Conservation (phyloP, 805 yeast genomes). For the Candida chilensis region DNA sequence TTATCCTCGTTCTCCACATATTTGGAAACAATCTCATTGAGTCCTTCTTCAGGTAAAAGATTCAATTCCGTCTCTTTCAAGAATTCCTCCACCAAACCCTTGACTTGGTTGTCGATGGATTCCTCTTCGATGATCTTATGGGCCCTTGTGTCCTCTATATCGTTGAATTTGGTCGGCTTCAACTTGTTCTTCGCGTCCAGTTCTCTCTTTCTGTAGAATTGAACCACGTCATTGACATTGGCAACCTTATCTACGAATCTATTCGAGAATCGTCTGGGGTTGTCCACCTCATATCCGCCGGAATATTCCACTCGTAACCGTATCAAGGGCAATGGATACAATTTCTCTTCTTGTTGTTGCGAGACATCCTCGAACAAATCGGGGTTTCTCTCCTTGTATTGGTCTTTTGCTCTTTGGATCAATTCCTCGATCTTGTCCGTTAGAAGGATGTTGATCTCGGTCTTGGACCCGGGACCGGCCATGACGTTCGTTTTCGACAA, state of each 20-base stretch:
- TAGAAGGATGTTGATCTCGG: constrained; percentile 52
- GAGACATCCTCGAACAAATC: constrained; percentile 14
- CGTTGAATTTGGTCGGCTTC: constrained; percentile 4
- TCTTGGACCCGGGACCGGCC: constrained; percentile 53
- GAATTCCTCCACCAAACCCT: constrained; percentile 52
- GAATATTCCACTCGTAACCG: constrained; percentile 81
- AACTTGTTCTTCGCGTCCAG: constrained; percentile 6
- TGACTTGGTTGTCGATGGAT: constrained; percentile 36
- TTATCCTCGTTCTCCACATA: constrained; percentile 83
- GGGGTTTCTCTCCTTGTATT: constrained; percentile 29
- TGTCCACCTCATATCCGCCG: constrained; percentile 89
- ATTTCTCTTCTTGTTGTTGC: constrained; percentile 7
- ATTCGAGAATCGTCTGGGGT: constrained; percentile 81
- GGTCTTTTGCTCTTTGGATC: constrained; percentile 47
- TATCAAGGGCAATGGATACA: constrained; percentile 69
- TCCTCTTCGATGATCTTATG: constrained; percentile 18
- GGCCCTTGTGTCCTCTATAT: constrained; percentile 5
- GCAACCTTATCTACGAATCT: constrained; percentile 88
- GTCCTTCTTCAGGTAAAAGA: constrained; percentile 66
- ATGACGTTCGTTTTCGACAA: constrained; percentile 44
- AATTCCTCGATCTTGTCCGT: constrained; percentile 56
- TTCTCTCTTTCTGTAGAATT: constrained; percentile 48
- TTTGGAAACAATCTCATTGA: constrained; percentile 61
- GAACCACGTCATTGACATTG: constrained; percentile 79
- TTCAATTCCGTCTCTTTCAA: constrained; percentile 56